Evolutionary conservation across 495 filamentous ascomycete species (phyloP), one percentile per base, ranked within the genome.

Genomic region (Jackrogersella minutella): DNA sequence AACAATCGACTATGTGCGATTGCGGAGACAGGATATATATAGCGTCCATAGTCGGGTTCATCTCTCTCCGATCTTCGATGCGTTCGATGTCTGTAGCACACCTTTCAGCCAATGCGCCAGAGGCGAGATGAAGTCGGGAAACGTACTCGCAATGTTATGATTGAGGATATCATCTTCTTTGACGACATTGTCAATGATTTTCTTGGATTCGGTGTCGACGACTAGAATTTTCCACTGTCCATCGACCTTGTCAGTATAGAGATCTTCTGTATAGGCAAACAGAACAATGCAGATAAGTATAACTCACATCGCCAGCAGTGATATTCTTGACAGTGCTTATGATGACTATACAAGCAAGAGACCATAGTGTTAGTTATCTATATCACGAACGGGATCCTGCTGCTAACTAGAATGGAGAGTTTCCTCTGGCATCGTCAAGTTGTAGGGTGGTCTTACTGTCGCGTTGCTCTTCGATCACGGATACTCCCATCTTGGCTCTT

Each of bases 121-220:
- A 55, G 31, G 11, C 31, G 47, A 36, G 49, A 58, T 26, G 40
- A 9, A 16, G 46, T 26, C 30, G 44, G 54, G 43, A 16, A 66
- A 69, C 88, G 75, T 85, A 98, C 94, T 96, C 56, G 93, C 93
- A 73, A 99, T 90, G 74, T 96, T 96, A 76, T 93, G 84, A 74
- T 95, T 93, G 74, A 99, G 88, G 56, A 99, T 94, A 74, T 97
- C 91, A 83, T 97, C 93, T 78, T 97, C 91, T 65, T 91, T 93
- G 70, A 93, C 86, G 21, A 91, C 90, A 83, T 90, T 92, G 75
- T 95, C 89, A 66, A 98, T 83, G 66, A 99, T 80, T 73, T 88
- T 90, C 73, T 87, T 88, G 74, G 90, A 91, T 17, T 77, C 80
- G 63, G 90, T 88, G 78, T 99, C 95, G 68, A 96, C 78, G 28